Conservation (phyloP, 2,329 filamentous ascomycete genomes). For the Phoma sp. region DNA sequence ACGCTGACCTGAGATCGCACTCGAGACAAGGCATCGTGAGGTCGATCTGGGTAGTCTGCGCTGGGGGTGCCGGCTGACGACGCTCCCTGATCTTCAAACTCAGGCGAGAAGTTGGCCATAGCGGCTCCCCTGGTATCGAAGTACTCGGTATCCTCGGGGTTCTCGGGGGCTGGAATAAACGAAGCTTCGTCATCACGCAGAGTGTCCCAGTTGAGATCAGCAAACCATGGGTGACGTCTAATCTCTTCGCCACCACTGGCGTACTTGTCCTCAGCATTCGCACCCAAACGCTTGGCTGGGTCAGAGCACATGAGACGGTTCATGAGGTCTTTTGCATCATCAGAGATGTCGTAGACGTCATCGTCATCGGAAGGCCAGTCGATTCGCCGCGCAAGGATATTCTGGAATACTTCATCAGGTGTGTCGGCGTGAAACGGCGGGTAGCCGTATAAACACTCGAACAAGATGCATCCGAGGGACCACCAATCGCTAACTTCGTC, state of each 20-base stretch:
- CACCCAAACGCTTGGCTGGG: slow-evolving; percentile 79
- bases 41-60: slow-evolving; percentile 83
- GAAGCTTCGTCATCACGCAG: slow-evolving; percentile 94
- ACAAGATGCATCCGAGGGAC: slow-evolving; percentile 98
- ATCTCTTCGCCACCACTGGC: slow-evolving; percentile 89
- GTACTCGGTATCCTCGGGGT: slow-evolving; percentile 97
- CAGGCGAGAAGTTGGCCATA: slow-evolving; percentile 88
- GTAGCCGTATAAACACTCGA: slow-evolving; percentile 91
- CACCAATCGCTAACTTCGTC: slow-evolving; percentile 99
- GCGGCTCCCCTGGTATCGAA: slow-evolving; percentile 93
- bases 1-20: slow-evolving; percentile 83
- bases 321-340: slow-evolving; percentile 91
- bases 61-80: slow-evolving; percentile 73
- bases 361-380: slow-evolving; percentile 89
- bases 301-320: slow-evolving; percentile 89
- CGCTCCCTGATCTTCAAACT: slow-evolving; percentile 87
- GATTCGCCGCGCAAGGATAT: slow-evolving; percentile 87
- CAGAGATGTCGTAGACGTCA: slow-evolving; percentile 75
- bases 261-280: slow-evolving; percentile 83
- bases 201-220: slow-evolving; percentile 84
- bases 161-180: slow-evolving; percentile 89
- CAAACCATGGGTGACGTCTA: slow-evolving; percentile 86
- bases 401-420: slow-evolving; percentile 94
- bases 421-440: slow-evolving; percentile 92
- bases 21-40: slow-evolving; percentile 90